Evolutionary conservation across 139 green algal species (phyloP).

Genomic region (Picochlorum sp.): DNA sequence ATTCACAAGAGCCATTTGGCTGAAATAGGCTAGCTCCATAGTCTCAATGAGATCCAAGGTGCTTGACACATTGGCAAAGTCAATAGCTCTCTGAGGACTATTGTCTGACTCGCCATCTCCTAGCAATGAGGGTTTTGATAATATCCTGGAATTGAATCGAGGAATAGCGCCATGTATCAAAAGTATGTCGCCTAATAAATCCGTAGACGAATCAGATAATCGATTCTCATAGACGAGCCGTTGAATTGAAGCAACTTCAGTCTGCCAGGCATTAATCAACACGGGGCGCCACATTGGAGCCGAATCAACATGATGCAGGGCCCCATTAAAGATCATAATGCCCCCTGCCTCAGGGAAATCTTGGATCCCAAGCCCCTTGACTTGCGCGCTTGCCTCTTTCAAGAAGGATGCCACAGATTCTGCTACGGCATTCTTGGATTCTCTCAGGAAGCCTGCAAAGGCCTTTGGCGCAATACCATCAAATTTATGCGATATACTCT

Average conservation of each 20-base stretch:
- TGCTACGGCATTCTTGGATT: background rate
- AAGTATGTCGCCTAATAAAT: slow-evolving; percentile 45
- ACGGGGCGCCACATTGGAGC: background rate
- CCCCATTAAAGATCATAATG: background rate
- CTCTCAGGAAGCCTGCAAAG: no score
- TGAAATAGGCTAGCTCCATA: no score
- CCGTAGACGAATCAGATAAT: background rate
- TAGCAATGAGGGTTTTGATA: background rate
- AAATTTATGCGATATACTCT: no score
- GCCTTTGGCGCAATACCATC: no score
- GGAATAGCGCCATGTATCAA: slow-evolving; percentile 23
- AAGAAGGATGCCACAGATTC: background rate
- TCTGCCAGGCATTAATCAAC: background rate
- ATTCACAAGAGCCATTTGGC: no score
- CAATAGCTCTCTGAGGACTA: no score
- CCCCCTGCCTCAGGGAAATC: background rate
- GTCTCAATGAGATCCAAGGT: no score
- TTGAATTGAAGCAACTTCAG: background rate
- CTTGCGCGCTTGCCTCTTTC: background rate
- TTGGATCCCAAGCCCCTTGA: background rate
- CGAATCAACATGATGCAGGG: background rate
- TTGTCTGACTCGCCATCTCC: no score
- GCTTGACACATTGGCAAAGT: no score
- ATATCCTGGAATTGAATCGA: slow-evolving; percentile 32
- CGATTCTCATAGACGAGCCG: background rate